A percentile compares a stretch with the other conserved stretches of the same genome.
Evolutionary conservation across 305 asterid genomes (phyloP).

Genomic region (Striga hermonthica): DNA sequence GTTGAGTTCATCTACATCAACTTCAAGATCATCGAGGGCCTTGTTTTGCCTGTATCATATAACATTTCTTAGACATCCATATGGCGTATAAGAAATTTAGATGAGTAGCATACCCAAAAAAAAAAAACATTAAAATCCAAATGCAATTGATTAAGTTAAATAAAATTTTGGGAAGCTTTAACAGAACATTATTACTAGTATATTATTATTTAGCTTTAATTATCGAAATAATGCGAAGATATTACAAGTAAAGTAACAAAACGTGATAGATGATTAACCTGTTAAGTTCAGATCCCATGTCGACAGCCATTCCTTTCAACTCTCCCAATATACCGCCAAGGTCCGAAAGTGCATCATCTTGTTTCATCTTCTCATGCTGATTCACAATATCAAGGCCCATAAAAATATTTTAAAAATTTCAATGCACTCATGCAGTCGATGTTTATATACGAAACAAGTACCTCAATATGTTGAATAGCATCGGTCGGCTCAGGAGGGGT

Average conservation of each 20-base stretch:
- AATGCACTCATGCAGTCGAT: neutral
- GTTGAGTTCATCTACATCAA: constrained; percentile 82
- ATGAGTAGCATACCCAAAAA: too few relatives aligned
- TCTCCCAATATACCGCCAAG: constrained; percentile 75
- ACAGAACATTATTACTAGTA: neutral
- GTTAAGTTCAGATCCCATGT: constrained; percentile 83
- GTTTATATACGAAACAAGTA: constrained; percentile 19
- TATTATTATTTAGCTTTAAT: neutral
- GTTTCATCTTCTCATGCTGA: constrained; percentile 81
- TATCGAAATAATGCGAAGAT: neutral
- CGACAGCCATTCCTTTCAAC: constrained; percentile 89
- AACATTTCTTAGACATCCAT: constrained; percentile 17
- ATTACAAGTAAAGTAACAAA: neutral
- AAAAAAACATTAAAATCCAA: too few relatives aligned
- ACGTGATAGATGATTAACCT: constrained; percentile 36
- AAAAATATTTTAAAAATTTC: neutral
- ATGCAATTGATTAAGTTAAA: neutral
- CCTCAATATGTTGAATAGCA: constrained; percentile 79
- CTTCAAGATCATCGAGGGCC: constrained; percentile 75
- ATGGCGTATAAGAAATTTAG: neutral
- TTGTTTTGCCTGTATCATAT: constrained; percentile 65
- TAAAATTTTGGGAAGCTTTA: neutral
- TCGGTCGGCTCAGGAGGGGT: constrained; percentile 70
- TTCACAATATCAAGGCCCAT: constrained; percentile 10
- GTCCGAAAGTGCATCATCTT: constrained; percentile 79